Evolutionary conservation across 2,329 filamentous ascomycete genomes (phyloP), one percentile per base, ranked within the genome.

Genomic region (Didymella lethalis): DNA sequence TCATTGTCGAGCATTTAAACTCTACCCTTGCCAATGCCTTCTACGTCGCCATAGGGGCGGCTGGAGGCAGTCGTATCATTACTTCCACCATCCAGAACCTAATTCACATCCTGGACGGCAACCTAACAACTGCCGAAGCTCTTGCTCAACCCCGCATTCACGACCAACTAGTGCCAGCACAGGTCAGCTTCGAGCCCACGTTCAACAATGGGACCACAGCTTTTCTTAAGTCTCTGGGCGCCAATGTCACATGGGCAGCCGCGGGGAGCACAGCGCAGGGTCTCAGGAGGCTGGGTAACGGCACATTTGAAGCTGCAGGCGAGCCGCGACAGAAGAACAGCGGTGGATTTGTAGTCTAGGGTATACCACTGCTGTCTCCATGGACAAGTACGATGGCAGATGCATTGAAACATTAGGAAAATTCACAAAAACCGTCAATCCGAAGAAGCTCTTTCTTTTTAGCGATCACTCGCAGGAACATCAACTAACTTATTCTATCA

Each of bases 31-130:
- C 59, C 8, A 55, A 66, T 25, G 68, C 74, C 0, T 82, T 96
- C 1, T 89, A 88, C 71, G 85, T 90, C 56, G 81, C 87, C 54
- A 84, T 91, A 7, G 92, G 92, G 40, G 89, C 91, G 0, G 91
- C 92, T 0, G 93, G 93, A 31, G 93, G 92, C 3, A 91, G 87
- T 20, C 85, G 91, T 28, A 97, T 97, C 79, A 92, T 93, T 72
- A 94, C 91, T 0, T 80, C 90, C 3, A 93, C 90, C 0, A 83
- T 92, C 7, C 91, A 92, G 72, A 88, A 88, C 38, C 79, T 93
- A 5, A 89, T 91, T 78, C 85, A 92, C 69, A 83, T 91, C 6
- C 79, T 96, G 2, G 89, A 94, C 68, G 83, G 86, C 62, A 80
- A 81, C 14, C 80, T 88, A 76, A 85, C 83, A 0, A 82, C 88